A percentile compares a stretch with the other conserved stretches of the same genome.
Evolutionary conservation across 139 green algal species (phyloP).

Genomic region (Tetradesmus obliquus): DNA sequence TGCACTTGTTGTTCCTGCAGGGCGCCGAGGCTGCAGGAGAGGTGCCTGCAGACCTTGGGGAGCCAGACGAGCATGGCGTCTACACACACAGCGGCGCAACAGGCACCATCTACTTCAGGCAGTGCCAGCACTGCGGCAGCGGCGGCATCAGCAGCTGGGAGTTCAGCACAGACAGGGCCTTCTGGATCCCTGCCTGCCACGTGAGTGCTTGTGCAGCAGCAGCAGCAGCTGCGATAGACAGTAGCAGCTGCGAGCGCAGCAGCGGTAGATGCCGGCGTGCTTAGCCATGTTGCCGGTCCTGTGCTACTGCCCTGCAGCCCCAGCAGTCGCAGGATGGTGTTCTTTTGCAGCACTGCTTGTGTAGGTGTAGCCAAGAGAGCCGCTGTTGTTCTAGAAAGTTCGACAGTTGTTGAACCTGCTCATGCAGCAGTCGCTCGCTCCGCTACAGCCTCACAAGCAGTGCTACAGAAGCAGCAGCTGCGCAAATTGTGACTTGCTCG

Average conservation of each 20-base stretch:
- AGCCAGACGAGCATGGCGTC: conserved; percentile 30
- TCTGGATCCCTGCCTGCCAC: conserved; percentile 25
- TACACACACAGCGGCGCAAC: neutral
- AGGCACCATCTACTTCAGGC: conserved; percentile 31
- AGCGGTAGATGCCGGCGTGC: neutral
- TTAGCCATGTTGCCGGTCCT: neutral
- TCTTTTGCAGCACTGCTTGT: too few relatives aligned
- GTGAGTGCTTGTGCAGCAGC: conserved; percentile 6
- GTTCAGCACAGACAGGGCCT: conserved; percentile 14
- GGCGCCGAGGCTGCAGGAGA: conserved; percentile 19
- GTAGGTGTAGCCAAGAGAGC: too few relatives aligned
- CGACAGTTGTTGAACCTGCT: too few relatives aligned
- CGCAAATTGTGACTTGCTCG: too few relatives aligned
- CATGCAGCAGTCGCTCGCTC: too few relatives aligned
- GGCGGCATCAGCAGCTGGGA: conserved; percentile 8
- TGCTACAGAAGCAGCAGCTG: neutral
- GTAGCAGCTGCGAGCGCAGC: neutral
- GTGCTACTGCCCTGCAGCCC: neutral
- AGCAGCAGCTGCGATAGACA: neutral
- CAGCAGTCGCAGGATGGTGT: neutral
- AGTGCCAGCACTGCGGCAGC: neutral
- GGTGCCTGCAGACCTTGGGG: neutral
- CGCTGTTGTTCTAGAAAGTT: too few relatives aligned
- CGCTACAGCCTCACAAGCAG: neutral
- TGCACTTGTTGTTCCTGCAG: conserved; percentile 1